Evolutionary conservation across 192 early-diverging fungal species (phyloP), one percentile per base, ranked within the genome.

Genomic region (Geranomyces variabilis): DNA sequence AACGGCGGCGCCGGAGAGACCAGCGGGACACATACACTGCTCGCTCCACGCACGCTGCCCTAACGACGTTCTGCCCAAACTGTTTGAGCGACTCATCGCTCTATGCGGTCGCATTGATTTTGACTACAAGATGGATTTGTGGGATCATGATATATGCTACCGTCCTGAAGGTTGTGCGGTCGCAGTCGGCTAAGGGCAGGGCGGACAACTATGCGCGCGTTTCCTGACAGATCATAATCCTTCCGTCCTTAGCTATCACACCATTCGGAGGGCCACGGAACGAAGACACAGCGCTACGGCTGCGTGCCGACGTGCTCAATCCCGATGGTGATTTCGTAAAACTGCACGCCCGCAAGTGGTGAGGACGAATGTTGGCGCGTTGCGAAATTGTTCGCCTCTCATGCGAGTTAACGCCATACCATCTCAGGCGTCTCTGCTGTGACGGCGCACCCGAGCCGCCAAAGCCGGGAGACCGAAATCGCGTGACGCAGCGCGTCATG

Each of bases 391-490:
- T 74, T 17, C 21, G 17, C 30, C 24, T n/a, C 31, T 28, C 17
- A 29, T 43, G 12, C 1, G 10, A n/a, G n/a, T 21, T 28, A 44
- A 10, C 26, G 33, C 29, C 13, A 36, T 65, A 31, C 22, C 64
- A 12, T n/a, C 14, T 44, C 34, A 90, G 86, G 89, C 79, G 75
- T 26, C 66, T 92, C 14, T 83, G 80, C 64, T 82, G 87, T 66
- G 73, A 84, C 5, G 91, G 90, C 31, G 84, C 87, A 66, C 91
- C 91, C 0, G 93, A 93, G 75, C 89, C 90, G 15, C 87, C 85
- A 30, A 86, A 77, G 34, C 65, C 84, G 6, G 80, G 81, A 17
- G 76, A 84, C 49, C 79, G 31, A 15, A 31, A 83, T 22, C 85
- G 84, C 5, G 89, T 83, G 0, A 88, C 87, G 26, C 83, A 90